Evolutionary conservation across 1,139 yeast species (phyloP).

Genomic region (Sugiyamaella neomexicana): DNA sequence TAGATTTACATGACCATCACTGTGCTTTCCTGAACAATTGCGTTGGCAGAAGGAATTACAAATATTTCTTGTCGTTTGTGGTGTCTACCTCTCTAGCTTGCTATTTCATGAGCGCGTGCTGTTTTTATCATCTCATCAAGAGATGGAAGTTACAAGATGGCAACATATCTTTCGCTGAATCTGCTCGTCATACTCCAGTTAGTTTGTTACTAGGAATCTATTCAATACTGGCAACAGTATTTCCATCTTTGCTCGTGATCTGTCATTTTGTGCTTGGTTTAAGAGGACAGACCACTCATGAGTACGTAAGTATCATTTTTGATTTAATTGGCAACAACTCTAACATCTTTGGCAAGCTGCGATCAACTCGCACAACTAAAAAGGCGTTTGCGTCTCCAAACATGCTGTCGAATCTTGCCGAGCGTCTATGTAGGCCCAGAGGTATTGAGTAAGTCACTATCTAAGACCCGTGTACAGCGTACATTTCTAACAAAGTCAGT

Average conservation of each 20-base stretch:
- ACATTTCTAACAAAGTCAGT: background rate
- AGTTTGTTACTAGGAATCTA: conserved; percentile 53
- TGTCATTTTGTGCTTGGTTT: conserved; percentile 57
- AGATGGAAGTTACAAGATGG: conserved; percentile 49
- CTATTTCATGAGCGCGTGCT: conserved; percentile 30
- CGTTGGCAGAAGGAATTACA: conserved; percentile 69
- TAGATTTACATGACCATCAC: conserved; percentile 66
- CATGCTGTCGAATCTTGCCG: conserved; percentile 12
- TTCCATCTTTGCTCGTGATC: conserved; percentile 55
- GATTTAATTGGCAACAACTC: background rate
- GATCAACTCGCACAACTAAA: conserved; percentile 5
- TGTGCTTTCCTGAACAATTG: conserved; percentile 81
- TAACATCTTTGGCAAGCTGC: conserved; percentile 12
- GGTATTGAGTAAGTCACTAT: conserved; percentile 18
- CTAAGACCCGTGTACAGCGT: too few relatives aligned
- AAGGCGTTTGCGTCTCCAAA: conserved; percentile 17
- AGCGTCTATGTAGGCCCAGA: conserved; percentile 17
- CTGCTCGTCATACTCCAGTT: conserved; percentile 42
- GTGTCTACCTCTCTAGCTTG: conserved; percentile 41
- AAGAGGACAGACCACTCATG: conserved; percentile 61
- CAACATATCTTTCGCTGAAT: conserved; percentile 34
- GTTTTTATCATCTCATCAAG: conserved; percentile 45
- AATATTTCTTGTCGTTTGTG: conserved; percentile 45
- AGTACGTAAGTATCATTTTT: conserved; percentile 27
- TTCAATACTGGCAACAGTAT: conserved; percentile 47